A percentile compares a stretch with the other conserved stretches of the same genome.
These are phyloP conservation scores for Bruguiera parviflora DNA, from an alignment of 345 rosid species.

Conservation along the genomic window DNA sequence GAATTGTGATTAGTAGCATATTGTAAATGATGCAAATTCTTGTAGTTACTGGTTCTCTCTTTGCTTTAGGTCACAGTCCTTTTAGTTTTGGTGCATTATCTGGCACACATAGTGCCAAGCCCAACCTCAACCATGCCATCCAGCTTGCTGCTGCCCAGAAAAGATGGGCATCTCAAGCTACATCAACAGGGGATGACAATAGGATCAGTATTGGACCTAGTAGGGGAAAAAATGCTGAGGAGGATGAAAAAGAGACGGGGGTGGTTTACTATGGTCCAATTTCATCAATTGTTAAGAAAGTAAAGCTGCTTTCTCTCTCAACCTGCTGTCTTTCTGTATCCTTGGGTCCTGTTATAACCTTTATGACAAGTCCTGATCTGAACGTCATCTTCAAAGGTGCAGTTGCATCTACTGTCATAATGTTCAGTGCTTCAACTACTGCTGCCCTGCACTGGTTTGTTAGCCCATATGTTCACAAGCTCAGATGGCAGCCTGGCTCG, in stretches of 20 bases:
- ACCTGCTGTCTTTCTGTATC: conserved; percentile 96
- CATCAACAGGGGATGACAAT: conserved; percentile 44
- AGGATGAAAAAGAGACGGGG: conserved; percentile 44
- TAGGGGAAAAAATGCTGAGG: conserved; percentile 26
- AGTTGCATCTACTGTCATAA: conserved; percentile 78
- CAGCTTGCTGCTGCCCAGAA: conserved; percentile 25
- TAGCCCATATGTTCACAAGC: conserved; percentile 87
- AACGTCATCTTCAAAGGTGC: conserved; percentile 91
- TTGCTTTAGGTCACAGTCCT: conserved; percentile 39
- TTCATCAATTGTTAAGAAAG: conserved; percentile 88
- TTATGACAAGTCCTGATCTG: conserved; percentile 79
- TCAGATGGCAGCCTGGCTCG: conserved; percentile 89
- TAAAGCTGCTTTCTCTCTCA: conserved; percentile 86
- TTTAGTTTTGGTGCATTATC: conserved; percentile 35
- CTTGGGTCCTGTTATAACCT: conserved; percentile 82
- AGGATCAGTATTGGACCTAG: conserved; percentile 80
- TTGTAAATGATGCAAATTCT: background rate
- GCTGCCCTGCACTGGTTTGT: conserved; percentile 85
- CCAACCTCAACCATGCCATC: conserved; percentile 17
- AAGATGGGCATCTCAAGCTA: conserved; percentile 65
- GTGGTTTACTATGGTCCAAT: conserved; percentile 76
- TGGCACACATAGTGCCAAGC: conserved; percentile 24
- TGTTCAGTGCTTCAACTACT: conserved; percentile 81
- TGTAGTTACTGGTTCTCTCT: conserved; percentile 7
- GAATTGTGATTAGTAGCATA: background rate